Conservation (phyloP, 2,329 filamentous ascomycete species). For the Alternaria sp. region DNA sequence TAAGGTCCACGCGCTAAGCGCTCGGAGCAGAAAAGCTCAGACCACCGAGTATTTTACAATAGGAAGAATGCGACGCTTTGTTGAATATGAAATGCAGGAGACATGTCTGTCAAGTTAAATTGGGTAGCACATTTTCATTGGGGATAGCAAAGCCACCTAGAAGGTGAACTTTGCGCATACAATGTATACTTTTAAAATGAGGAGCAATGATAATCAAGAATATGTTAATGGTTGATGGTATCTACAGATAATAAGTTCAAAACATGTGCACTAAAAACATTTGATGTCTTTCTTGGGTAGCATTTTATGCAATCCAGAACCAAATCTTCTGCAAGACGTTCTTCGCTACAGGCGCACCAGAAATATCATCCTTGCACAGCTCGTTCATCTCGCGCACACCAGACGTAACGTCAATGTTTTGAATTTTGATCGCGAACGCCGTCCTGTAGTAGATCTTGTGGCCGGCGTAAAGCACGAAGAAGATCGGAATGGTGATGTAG, state of each 20-base stretch:
- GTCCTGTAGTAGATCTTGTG: conserved; percentile 48
- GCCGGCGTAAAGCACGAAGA: conserved; percentile 46
- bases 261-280: background rate
- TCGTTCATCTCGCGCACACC: conserved; percentile 51
- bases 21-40: too few relatives aligned
- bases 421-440: conserved; percentile 36
- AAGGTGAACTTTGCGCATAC: too few relatives aligned
- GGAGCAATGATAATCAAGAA: background rate
- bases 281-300: background rate
- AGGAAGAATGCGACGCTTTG: too few relatives aligned
- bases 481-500: conserved; percentile 57
- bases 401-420: conserved; percentile 46
- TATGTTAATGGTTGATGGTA: background rate
- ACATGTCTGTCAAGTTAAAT: too few relatives aligned
- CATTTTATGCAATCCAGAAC: conserved; percentile 49
- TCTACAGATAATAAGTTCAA: background rate
- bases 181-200: too few relatives aligned
- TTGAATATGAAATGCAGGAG: too few relatives aligned
- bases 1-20: too few relatives aligned
- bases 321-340: conserved; percentile 46
- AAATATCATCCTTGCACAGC: conserved; percentile 43
- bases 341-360: conserved; percentile 45
- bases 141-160: too few relatives aligned
- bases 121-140: too few relatives aligned
- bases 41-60: too few relatives aligned